Base-by-base conservation (phyloP, 257 asterid species). In the Penstemon davidsonii region DNA sequence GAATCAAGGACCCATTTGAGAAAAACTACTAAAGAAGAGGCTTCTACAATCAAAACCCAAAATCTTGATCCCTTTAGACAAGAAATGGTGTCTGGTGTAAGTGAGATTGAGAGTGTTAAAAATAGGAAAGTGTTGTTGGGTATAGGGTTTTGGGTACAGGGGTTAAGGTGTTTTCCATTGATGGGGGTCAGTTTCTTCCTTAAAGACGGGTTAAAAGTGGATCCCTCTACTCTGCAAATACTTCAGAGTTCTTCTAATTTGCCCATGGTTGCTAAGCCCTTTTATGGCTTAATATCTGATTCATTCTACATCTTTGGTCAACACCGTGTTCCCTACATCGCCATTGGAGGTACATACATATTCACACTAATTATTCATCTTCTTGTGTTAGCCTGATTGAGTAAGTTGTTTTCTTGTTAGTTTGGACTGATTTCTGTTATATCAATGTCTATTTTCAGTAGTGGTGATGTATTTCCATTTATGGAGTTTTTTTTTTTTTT, bases 221-320 rank as follows among this genome's bases (percentile, higher is more conserved):
- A 91, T 37, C 91, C 97, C 4, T 82, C 96, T 8, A 81, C 99
- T 9, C 79, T 91, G 37, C 99, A 94, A 83, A 88, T 94, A 78
- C 91, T 94, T 68, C 99, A 87, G 82, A 88, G 80, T 71, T 94
- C 99, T 5, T 82, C 97, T 40, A 94, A 83, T 81, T 69, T 94
- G 65, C 99, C 99, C 1, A 91, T 94, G 99, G 96, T 91, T 43
- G 95, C 96, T 44, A 94, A 94, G 74, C 97, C 99, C 60, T 75
- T 94, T 8, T 84, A 85, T 53, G 97, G 97, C 64, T 82, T 88
- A 60, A 57, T 94, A 7, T 94, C 99, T 2, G 99, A 94, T 82
- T 94, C 97, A 3, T 64, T 72, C 79, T 91, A 88, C 82, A 77
- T 94, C 66, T 83, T 77, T 55, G 97, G 96, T 59, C 95, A 94